Conservation (phyloP, 768 basidiomycete genomes). For the Leccinum variicolor region DNA sequence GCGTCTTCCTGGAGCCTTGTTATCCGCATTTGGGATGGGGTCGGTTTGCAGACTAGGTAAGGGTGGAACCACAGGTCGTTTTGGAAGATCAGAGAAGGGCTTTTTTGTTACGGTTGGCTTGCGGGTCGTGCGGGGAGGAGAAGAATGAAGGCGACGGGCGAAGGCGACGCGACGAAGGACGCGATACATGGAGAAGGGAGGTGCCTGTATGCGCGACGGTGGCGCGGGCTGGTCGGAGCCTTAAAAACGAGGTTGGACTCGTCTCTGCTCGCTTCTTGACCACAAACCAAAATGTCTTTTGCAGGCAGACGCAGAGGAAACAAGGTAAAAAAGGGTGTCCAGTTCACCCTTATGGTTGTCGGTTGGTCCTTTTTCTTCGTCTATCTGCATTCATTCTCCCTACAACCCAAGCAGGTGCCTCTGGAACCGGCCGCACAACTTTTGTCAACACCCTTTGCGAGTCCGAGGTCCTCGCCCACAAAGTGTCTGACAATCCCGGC, state of each 20-base stretch:
- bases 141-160: constrained; percentile 9
- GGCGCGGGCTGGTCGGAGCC: constrained; percentile 32
- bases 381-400: neutral
- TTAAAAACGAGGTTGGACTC: constrained; percentile 32
- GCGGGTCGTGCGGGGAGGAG: neutral
- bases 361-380: constrained; percentile 52
- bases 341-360: constrained; percentile 97
- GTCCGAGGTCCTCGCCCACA: constrained; percentile 86
- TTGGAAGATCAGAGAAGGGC: constrained; percentile 57
- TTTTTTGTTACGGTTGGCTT: constrained; percentile 42
- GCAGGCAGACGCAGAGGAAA: constrained; percentile 84
- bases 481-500: constrained; percentile 78
- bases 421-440: constrained; percentile 95
- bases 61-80: constrained; percentile 19
- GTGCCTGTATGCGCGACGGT: constrained; percentile 30
- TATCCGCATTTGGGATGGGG: neutral
- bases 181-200: constrained; percentile 3
- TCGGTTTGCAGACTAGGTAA: neutral
- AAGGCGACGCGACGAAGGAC: constrained; percentile 11
- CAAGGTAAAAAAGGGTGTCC: constrained; percentile 99
- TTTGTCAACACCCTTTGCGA: constrained; percentile 99
- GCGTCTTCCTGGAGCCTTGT: neutral
- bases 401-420: constrained; percentile 66
- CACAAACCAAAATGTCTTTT: constrained; percentile 65
- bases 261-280: constrained; percentile 28